phyloP scores from a whole-genome alignment of 1,139 yeast genomes.

The Eremothecium gossypii region DNA sequence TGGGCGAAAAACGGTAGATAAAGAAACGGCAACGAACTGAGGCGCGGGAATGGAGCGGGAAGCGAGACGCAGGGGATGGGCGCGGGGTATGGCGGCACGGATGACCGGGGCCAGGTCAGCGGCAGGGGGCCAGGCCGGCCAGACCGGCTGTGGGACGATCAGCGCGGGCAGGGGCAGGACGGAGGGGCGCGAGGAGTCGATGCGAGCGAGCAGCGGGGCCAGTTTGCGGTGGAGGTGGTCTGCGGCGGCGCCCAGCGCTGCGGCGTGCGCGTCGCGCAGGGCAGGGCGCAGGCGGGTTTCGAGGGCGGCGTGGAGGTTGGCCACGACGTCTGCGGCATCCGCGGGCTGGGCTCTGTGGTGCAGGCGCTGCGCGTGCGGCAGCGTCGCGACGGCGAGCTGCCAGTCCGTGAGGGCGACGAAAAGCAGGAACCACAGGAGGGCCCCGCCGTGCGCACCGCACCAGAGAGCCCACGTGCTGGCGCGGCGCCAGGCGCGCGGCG shows the following conservation, averaged over 20 bases:
- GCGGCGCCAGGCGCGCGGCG: slow-evolving; percentile 1
- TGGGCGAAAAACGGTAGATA: neutral
- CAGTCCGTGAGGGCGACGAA: neutral
- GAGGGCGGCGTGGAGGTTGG: too few species aligned
- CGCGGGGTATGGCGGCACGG: too few species aligned
- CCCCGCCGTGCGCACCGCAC: neutral
- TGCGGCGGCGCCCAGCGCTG: too few species aligned
- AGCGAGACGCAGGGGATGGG: too few species aligned
- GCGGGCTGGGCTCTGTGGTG: too few species aligned
- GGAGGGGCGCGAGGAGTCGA: neutral
- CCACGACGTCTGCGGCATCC: too few species aligned
- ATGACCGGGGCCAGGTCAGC: too few species aligned
- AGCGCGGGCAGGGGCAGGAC: neutral
- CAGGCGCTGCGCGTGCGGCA: neutral
- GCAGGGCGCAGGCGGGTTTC: too few species aligned
- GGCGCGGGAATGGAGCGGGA: too few species aligned
- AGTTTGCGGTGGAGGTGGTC: neutral
- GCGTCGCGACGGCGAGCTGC: neutral
- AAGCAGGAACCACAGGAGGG: slow-evolving; percentile 1
- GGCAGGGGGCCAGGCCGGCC: too few species aligned
- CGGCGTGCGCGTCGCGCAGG: too few species aligned
- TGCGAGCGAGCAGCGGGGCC: neutral
- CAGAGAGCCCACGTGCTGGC: neutral
- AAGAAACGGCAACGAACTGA: too few species aligned
- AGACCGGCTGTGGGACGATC: neutral